Percentiles rank a stretch among this genome's conserved stretches.
Evolutionary conservation across 2,329 filamentous ascomycete genomes (phyloP).

Genomic region (Aspergillus flavus): DNA sequence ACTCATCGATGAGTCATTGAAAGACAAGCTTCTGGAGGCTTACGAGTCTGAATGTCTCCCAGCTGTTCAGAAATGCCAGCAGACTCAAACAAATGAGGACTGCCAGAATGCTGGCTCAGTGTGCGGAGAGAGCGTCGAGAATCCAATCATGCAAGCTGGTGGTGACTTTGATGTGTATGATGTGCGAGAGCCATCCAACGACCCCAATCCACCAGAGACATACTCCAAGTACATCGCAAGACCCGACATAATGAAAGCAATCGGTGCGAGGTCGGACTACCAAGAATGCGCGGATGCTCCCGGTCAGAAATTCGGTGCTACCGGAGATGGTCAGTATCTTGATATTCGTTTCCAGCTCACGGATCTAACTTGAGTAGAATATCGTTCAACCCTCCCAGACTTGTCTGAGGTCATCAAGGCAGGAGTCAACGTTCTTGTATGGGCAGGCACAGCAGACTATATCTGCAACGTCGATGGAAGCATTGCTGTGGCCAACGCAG

Average conservation of each 20-base stretch:
- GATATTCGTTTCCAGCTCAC: neutral
- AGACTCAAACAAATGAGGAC: constrained; percentile 30
- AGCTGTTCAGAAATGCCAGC: constrained; percentile 41
- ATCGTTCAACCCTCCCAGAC: constrained; percentile 49
- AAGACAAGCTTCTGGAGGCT: constrained; percentile 32
- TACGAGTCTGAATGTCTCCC: constrained; percentile 44
- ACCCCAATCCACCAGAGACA: constrained; percentile 43
- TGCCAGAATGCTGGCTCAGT: constrained; percentile 38
- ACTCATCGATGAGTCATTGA: constrained; percentile 41
- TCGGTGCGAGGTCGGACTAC: constrained; percentile 50
- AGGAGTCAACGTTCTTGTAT: constrained; percentile 54
- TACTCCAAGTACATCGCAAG: constrained; percentile 48
- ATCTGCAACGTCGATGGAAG: constrained; percentile 63
- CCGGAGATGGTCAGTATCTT: constrained; percentile 42
- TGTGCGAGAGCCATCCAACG: constrained; percentile 42
- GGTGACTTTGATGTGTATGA: constrained; percentile 48
- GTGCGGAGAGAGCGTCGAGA: constrained; percentile 44
- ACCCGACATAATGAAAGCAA: constrained; percentile 42
- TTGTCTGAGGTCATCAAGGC: constrained; percentile 51
- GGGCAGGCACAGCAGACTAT: constrained; percentile 61
- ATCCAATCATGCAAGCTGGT: constrained; percentile 28
- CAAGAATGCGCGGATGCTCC: constrained; percentile 44
- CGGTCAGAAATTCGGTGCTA: constrained; percentile 42
- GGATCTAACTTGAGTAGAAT: constrained; percentile 29
- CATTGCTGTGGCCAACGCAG: constrained; percentile 49